Evolutionary conservation across 345 rosid genomes (phyloP).

Genomic region (Ricinus communis): DNA sequence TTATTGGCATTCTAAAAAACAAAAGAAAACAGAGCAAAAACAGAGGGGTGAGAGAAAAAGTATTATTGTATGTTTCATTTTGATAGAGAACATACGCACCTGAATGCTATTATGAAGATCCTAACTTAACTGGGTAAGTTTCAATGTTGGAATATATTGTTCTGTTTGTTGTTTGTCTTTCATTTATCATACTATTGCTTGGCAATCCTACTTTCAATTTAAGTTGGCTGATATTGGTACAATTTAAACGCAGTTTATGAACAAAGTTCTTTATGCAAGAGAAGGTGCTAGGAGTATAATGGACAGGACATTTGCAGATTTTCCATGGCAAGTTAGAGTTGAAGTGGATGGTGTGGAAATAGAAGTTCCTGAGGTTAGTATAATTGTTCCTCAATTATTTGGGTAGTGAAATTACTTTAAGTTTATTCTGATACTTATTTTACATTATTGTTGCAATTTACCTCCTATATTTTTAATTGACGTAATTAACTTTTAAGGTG

Average conservation of each 20-base stretch:
- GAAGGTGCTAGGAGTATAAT: constrained; percentile 87
- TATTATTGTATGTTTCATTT: not conserved
- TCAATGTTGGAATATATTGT: not conserved
- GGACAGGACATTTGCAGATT: constrained; percentile 87
- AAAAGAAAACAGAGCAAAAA: not conserved
- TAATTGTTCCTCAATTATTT: not conserved
- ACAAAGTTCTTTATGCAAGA: constrained; percentile 79
- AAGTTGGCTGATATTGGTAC: constrained; percentile 8
- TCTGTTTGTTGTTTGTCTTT: not conserved
- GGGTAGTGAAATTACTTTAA: not conserved
- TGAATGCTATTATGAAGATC: not conserved
- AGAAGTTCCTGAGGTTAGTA: constrained; percentile 64
- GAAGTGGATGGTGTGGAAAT: constrained; percentile 83
- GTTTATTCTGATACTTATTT: not conserved
- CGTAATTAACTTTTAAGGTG: too few relatives aligned
- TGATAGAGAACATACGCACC: not conserved
- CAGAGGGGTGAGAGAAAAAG: not conserved
- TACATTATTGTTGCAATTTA: not conserved
- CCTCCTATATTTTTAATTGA: too few relatives aligned
- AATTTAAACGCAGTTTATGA: constrained; percentile 57
- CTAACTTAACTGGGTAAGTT: not conserved
- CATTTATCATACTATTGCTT: not conserved
- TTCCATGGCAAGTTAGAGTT: constrained; percentile 86
- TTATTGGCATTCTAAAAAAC: not conserved
- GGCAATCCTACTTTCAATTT: not conserved